Evolutionary conservation across 192 early-diverging fungal genomes (phyloP).

Genomic region (Coemansia umbellata): DNA sequence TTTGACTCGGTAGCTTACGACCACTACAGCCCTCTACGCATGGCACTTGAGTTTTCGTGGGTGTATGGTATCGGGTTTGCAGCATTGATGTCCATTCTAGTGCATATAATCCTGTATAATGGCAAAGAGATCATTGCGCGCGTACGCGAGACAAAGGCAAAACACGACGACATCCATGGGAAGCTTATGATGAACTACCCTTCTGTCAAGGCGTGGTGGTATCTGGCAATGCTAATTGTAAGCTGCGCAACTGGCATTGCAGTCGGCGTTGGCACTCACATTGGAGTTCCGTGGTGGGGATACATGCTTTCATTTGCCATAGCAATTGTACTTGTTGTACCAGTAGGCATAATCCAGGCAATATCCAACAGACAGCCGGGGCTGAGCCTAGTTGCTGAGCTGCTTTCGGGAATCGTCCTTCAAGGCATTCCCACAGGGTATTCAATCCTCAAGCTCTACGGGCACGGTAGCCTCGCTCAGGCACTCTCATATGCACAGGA

Average conservation of each 20-base stretch:
- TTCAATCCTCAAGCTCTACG: constrained; percentile 81
- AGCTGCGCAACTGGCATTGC: constrained; percentile 51
- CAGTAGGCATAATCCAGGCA: constrained; percentile 78
- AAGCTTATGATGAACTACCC: constrained; percentile 70
- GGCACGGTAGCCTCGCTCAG: constrained; percentile 71
- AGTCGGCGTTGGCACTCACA: constrained; percentile 54
- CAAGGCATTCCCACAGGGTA: constrained; percentile 79
- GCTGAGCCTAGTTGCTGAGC: constrained; percentile 78
- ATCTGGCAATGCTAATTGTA: constrained; percentile 54
- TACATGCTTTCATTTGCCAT: constrained; percentile 63
- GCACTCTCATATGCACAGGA: constrained; percentile 67
- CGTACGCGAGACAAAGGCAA: constrained; percentile 58
- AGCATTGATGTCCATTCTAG: constrained; percentile 65
- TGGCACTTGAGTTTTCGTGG: constrained; percentile 67
- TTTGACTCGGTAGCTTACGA: constrained; percentile 56
- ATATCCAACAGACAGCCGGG: constrained; percentile 75
- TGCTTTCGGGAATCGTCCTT: constrained; percentile 73
- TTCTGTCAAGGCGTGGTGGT: constrained; percentile 76
- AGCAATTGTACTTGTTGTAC: constrained; percentile 64
- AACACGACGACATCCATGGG: constrained; percentile 68
- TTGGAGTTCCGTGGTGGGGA: constrained; percentile 83
- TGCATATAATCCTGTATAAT: constrained; percentile 63
- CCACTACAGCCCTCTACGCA: constrained; percentile 61
- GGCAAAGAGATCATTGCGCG: constrained; percentile 65
- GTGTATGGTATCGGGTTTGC: constrained; percentile 69